phyloP scores from a whole-genome alignment of 495 filamentous ascomycete species.

The Daldinia vernicosa region DNA sequence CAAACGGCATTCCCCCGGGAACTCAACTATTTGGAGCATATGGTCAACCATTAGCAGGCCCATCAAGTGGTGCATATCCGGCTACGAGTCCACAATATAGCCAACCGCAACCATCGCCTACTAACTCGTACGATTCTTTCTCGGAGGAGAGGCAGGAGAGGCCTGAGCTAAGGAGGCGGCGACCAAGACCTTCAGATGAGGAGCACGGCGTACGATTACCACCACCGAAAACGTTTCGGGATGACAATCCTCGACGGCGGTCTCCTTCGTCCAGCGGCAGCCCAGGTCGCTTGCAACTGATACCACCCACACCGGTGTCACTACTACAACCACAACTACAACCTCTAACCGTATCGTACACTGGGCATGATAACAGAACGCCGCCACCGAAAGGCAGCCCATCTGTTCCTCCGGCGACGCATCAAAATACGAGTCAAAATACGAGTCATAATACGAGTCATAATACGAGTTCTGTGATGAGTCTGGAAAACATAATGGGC shows the following conservation, averaged over 20 bases:
- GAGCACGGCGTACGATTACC: constrained; percentile 55
- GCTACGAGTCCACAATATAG: constrained; percentile 46
- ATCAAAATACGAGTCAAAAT: constrained; percentile 41
- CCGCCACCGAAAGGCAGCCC: constrained; percentile 42
- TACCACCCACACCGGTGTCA: too few species aligned
- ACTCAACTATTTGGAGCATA: constrained; percentile 60
- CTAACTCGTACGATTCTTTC: constrained; percentile 43
- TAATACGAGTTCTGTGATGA: constrained; percentile 54
- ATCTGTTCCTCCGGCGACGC: constrained; percentile 37
- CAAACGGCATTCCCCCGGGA: constrained; percentile 59
- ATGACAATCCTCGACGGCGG: constrained; percentile 57
- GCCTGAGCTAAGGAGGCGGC: constrained; percentile 41
- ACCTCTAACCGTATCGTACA: constrained; percentile 37
- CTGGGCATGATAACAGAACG: constrained; percentile 38
- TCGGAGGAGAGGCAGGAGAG: constrained; percentile 45
- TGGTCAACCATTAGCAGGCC: constrained; percentile 54
- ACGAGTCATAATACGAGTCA: constrained; percentile 42
- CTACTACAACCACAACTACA: constrained; percentile 46
- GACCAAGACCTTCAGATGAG: constrained; percentile 53
- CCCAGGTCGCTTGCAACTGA: constrained; percentile 50
- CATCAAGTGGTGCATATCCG: constrained; percentile 45
- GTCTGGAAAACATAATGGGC: constrained; percentile 54
- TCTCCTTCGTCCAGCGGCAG: constrained; percentile 57
- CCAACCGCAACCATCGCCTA: constrained; percentile 49
- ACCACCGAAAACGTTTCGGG: constrained; percentile 54